These are phyloP conservation scores for Rhodotorula sp. DNA, from an alignment of 1,284 basidiomycete genomes.

Conservation along the genomic window DNA sequence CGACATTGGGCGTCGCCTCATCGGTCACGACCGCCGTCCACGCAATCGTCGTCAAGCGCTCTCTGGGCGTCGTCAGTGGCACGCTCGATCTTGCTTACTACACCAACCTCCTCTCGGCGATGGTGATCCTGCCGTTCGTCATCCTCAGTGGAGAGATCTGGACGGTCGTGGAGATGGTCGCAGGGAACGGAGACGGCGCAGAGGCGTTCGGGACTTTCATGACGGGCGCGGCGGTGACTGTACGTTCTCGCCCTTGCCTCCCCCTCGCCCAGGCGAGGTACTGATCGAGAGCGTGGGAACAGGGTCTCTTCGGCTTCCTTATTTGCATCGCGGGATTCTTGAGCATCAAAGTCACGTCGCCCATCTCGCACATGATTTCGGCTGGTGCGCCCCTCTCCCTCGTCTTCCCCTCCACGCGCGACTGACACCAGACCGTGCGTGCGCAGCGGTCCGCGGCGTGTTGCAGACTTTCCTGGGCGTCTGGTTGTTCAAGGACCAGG, in stretches of 20 bases:
- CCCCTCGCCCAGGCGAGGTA: not conserved
- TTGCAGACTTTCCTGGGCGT: conserved; percentile 71
- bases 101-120: conserved; percentile 69
- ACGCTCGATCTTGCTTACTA: conserved; percentile 80
- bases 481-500: conserved; percentile 70
- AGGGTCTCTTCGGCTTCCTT: conserved; percentile 79
- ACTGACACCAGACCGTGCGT: conserved; percentile 54
- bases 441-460: conserved; percentile 67
- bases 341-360: conserved; percentile 86
- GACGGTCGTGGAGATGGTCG: conserved; percentile 61
- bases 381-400: conserved; percentile 63
- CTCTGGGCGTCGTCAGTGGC: conserved; percentile 69
- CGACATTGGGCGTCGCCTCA: conserved; percentile 71
- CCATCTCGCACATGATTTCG: conserved; percentile 87
- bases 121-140: conserved; percentile 63
- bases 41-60: conserved; percentile 81
- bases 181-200: conserved; percentile 53
- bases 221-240: conserved; percentile 72
- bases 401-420: no score
- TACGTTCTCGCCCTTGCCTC: conserved; percentile 47
- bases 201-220: conserved; percentile 64
- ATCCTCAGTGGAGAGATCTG: conserved; percentile 68
- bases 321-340: conserved; percentile 85
- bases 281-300: not conserved
- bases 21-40: conserved; percentile 75